A percentile compares a stretch with the other conserved stretches of the same genome.
Evolutionary conservation across 2,329 filamentous ascomycete genomes (phyloP).

Genomic region (Neodidymelliopsis sp.): DNA sequence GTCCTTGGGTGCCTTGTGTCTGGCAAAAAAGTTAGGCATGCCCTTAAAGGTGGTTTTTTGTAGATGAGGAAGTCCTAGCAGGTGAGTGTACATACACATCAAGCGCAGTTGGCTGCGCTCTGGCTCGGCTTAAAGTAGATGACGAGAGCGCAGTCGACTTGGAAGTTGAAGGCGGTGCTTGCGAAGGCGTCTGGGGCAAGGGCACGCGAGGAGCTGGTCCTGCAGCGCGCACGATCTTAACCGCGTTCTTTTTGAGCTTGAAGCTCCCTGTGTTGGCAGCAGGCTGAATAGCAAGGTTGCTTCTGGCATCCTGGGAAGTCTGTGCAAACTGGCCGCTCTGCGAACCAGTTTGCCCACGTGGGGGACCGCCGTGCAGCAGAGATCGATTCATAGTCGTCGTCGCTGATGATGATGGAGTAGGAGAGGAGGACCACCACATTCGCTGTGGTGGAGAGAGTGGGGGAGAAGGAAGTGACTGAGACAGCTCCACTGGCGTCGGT

Average conservation of each 20-base stretch:
- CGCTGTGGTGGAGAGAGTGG: conserved; percentile 15
- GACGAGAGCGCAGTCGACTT: neutral
- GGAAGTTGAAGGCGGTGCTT: neutral
- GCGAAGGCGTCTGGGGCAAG: neutral
- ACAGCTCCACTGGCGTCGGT: neutral
- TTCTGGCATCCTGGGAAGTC: conserved; percentile 5
- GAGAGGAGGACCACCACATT: neutral
- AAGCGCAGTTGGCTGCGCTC: conserved; percentile 8
- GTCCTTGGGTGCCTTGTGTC: neutral
- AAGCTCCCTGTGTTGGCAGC: conserved; percentile 20
- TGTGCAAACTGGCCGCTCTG: neutral
- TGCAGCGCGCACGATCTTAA: conserved; percentile 36
- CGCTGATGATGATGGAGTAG: neutral
- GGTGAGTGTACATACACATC: conserved; percentile 28
- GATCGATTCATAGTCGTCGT: conserved; percentile 24
- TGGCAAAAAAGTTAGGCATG: conserved; percentile 11
- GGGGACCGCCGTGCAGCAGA: conserved; percentile 13
- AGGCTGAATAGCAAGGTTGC: conserved; percentile 36
- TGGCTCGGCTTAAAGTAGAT: conserved; percentile 11
- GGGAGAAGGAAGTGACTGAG: conserved; percentile 11
- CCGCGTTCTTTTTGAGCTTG: conserved; percentile 40
- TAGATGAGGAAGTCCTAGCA: too few species aligned
- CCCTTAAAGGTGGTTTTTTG: too few species aligned
- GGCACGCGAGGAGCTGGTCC: conserved; percentile 2
- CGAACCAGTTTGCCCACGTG: neutral